Evolutionary conservation across 1,284 basidiomycete genomes (phyloP), one percentile per base, ranked within the genome.

Genomic region (Ganoderma sp.): DNA sequence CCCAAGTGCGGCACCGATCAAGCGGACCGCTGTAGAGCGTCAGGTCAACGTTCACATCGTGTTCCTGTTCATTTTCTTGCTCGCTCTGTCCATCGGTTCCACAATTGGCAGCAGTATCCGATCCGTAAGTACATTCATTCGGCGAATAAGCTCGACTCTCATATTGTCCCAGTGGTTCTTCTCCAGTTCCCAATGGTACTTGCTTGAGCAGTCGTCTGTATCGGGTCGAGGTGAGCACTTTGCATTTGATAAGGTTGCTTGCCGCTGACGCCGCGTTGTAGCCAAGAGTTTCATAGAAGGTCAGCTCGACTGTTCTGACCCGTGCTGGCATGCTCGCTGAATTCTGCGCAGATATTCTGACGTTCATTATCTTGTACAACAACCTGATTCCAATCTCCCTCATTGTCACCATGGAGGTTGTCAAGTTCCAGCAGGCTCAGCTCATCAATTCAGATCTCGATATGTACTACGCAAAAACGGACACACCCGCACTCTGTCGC

Each of bases 401-500:
- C 73, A 98, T 99, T 77, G 97, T 99, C 76, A 99, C 98, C 1
- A 99, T 99, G 92, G 98, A 99, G 82, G 93, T 99, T 37, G 98
- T 99, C 84, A 99, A 99, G 80, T 99, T 93, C 77, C 96, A 98
- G 80, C 98, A 99, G 81, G 97, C 98, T 0, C 91, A 93, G 62
- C 88, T 99, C 65, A 99, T 99, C 85, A 99, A 99, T 80, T 96
- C 90, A 43, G 98, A 99, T 80, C 87, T 96, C 66, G 94, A 96
- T 80, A 96, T 96, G 94, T 99, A 99, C 81, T 94, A 99, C 78
- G 90, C 91, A 2, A 90, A 86, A 68, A 98, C 97, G 4, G 97
- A 99, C 78, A 99, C 97, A 0, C 96, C 98, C 0, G 98, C 98
- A 0, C 85, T 98, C 10, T 99, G 98, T 78, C 91, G 97, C 25